Evolutionary conservation across 192 early-diverging fungal genomes (phyloP).

Genomic region (Coemansia sp.): DNA sequence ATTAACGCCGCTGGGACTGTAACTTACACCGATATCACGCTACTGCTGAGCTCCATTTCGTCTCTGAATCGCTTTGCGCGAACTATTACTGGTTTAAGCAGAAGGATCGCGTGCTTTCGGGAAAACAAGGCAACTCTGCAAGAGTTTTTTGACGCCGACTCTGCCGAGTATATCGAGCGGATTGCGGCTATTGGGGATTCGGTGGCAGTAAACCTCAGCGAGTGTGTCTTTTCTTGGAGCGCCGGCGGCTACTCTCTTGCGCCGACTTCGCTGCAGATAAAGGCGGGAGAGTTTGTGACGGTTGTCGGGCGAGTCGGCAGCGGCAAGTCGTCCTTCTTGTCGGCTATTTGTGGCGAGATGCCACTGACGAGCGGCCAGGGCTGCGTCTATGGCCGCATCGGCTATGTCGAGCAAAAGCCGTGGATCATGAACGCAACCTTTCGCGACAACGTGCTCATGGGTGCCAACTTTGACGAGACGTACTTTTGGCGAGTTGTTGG

Average conservation of each 20-base stretch:
- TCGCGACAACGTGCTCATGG: conserved; percentile 55
- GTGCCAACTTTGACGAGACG: conserved; percentile 31
- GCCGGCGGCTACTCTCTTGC: conserved; percentile 56
- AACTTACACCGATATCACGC: conserved; percentile 11
- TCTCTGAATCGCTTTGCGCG: conserved; percentile 15
- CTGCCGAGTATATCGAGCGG: conserved; percentile 1
- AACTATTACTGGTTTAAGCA: not conserved
- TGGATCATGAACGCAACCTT: conserved; percentile 45
- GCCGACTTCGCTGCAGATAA: conserved; percentile 61
- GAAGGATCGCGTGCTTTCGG: not conserved
- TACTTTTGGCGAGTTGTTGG: conserved; percentile 21
- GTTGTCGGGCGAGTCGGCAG: conserved; percentile 86
- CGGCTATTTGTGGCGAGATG: conserved; percentile 83
- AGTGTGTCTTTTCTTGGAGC: conserved; percentile 35
- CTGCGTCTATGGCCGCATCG: conserved; percentile 61
- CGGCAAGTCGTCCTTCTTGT: conserved; percentile 69
- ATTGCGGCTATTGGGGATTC: not conserved
- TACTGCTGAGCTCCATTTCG: conserved; percentile 23
- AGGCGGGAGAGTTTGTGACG: conserved; percentile 71
- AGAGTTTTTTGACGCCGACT: not conserved
- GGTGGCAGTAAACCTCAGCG: conserved; percentile 16
- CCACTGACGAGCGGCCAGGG: conserved; percentile 70
- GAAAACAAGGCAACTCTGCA: conserved; percentile 1
- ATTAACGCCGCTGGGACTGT: conserved; percentile 29
- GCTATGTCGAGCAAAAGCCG: conserved; percentile 50